Base-by-base conservation (phyloP, 768 basidiomycete genomes). In the Phaffia tasmanica region DNA sequence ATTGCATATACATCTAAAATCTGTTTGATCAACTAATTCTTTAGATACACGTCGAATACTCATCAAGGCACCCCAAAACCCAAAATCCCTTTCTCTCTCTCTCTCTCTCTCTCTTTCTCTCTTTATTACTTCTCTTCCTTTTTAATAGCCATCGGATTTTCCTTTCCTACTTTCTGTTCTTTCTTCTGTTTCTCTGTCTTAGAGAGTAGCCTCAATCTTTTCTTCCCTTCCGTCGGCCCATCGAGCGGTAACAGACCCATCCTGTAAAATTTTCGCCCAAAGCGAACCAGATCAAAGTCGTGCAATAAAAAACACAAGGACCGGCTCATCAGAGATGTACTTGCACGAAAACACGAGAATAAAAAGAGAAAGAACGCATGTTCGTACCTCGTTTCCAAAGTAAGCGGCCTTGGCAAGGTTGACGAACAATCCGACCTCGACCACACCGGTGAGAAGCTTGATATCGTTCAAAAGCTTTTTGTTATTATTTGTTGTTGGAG, bases 381-480 rank as follows among this genome's bases (percentile, higher is more conserved):
- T 62, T 73, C 78, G 55, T 54, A 87, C 88, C 78, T 83, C 80
- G 71, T 91, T 91, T 23, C 89, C 89, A 76, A 98, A 99, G 79
- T 97, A 98, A n/a, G 93, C 94, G 0, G 92, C 92, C 74, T 85
- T 83, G 5, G 88, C 92, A 81, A 95, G 86, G 63, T 84, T 80
- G 74, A 89, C 92, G 79, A 99, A 98, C n/a, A 99, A 77, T 0
- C 95, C 95, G 46, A 97, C 95, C 76, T 99, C 95, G n/a, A 98
- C 89, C 27, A 97, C 90, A 56, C 95, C 95, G 3, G 94, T 98
- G 68, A 98, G 81, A 82, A 94, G 83, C 80, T 97, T 98, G 73
- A 98, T 86, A 68, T 81, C 80, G 19, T 79, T 76, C 78, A 94
- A 78, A 21, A 97, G 80, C 88, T 93, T 73, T 9, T 25, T n/a